Evolutionary conservation across 2,329 filamentous ascomycete species (phyloP), one percentile per base, ranked within the genome.

Genomic region (Lasiodiplodia gonubiensis): DNA sequence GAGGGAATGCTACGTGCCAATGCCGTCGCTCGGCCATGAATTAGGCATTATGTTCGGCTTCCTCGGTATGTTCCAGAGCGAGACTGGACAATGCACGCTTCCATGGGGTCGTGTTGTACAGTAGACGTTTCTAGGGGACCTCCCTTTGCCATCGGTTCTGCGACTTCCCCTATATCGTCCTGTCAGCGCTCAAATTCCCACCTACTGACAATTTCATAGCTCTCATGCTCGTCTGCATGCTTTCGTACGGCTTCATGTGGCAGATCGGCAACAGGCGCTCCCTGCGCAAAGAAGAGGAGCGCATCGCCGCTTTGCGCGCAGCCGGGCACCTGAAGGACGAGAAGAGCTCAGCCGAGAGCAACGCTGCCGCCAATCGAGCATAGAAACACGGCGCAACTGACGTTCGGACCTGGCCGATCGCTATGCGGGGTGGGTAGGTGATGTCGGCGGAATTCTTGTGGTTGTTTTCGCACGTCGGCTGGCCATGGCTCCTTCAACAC

Each of bases 21-120:
- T 71, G 30, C 71, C 71, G n/a, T 70, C 69, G 42, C 55, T 70
- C 27, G 70, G 72, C 35, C 71, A 74, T 53, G 71, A 74, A 42
- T 51, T 74, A 8, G 72, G 72, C 23, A 67, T 74, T 48, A 67
- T 73, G 54, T 74, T 74, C 55, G 71, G 71, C 55, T 74, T 73
- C 57, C 55, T 74, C 18, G 71, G 71, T 73, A 68, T 11, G 59
- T 39, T 30, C 51, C 4, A 27, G 12, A 23, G 30, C 51, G 51
- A 12, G 51, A 14, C 6, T n/a, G 8, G 21, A 30, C 2, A 55
- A 30, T 8, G 33, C 30, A 37, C 21, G 30, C 23, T 23, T 18
- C n/a, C n/a, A n/a, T n/a, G n/a, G n/a, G n/a, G n/a, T n/a, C n/a
- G n/a, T n/a, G 11, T 11, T 37, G 21, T 21, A 10, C 8, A 7